Base-by-base conservation (phyloP, 2,329 filamentous ascomycete species). In the Coniella lustricola region DNA sequence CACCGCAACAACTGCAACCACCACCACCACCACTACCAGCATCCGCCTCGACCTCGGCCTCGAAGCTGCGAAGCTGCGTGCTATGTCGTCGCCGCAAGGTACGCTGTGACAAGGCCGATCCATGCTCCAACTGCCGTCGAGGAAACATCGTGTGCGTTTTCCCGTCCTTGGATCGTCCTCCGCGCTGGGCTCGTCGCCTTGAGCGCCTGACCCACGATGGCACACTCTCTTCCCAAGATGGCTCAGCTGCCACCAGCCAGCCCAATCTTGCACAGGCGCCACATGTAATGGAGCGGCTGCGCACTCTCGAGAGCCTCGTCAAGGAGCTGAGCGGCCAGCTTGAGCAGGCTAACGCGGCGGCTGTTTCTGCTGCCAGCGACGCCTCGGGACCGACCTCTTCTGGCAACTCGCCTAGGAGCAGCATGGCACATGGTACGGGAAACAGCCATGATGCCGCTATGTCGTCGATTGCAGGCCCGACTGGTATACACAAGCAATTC, bases 101-200 rank as follows among this genome's bases (percentile, higher is more conserved):
- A 4, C 73, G 75, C 38, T 81, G 77, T 59, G 74, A 80, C 57
- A 79, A 78, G 59, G 61, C 64, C 37, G 72, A 70, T 3, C 77
- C 77, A 1, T 81, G 77, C 54, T 74, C 76, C 4, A 79, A 79
- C 54, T 81, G 77, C 56, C 72, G 71, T 9, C 68, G 71, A 4
- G 76, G 71, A 10, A 68, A 71, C 44, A 76, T 79, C 35, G 63
- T 70, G 9, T 81, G 77, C 52, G 62, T 77, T 21, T 63, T 73
- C 14, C 75, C 76, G 0, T 69, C 73, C 2, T 60, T 62, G 36
- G 71, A 78, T 49, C 71, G 70, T 2, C 70, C 73, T 0, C 76
- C 76, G 48, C 65, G 73, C 61, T 79, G 77, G 73, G 74, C 74
- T 34, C 71, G 75, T 17, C 74, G 75, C 32, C 64, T 76, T 4